A percentile compares a stretch with the other conserved stretches of the same genome.
Conservation (phyloP, 139 green algal genomes). For the Auxenochlorella pyrenoidosa region DNA sequence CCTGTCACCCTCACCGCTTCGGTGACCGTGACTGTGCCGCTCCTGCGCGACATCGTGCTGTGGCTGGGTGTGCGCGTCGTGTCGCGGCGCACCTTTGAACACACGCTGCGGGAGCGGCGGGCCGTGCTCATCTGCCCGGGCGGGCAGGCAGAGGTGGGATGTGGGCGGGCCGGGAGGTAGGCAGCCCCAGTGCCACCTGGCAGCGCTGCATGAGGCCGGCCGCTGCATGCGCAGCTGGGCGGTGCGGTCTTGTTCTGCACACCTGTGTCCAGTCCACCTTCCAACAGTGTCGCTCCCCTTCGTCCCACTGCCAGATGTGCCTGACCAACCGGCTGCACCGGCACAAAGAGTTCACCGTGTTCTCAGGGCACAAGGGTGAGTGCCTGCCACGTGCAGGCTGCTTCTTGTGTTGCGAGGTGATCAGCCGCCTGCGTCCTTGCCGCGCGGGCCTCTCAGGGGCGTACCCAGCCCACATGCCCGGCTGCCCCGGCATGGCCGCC, state of each 20-base stretch:
- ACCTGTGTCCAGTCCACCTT: too few relatives aligned
- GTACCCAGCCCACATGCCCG: too few relatives aligned
- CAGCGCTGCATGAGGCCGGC: too few relatives aligned
- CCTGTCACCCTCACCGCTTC: constrained; percentile 67
- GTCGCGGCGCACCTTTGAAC: constrained; percentile 68
- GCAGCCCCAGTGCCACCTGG: too few relatives aligned
- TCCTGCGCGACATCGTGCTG: constrained; percentile 45
- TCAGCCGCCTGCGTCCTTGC: too few relatives aligned
- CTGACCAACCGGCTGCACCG: constrained; percentile 37
- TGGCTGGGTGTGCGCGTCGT: constrained; percentile 57
- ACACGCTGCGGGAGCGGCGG: constrained; percentile 66
- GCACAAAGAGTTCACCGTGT: constrained; percentile 56
- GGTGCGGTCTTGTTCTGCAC: too few relatives aligned
- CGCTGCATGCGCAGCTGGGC: too few relatives aligned
- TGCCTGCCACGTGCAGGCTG: neutral
- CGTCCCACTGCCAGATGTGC: neutral
- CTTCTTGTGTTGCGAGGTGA: neutral
- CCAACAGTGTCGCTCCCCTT: too few relatives aligned
- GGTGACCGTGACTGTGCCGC: constrained; percentile 60
- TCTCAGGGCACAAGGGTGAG: constrained; percentile 54
- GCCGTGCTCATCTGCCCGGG: constrained; percentile 85
- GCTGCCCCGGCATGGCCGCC: too few relatives aligned
- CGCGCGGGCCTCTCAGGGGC: too few relatives aligned
- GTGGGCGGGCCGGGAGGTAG: too few relatives aligned
- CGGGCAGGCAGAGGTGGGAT: constrained; percentile 61